Conservation (phyloP, 2,329 filamentous ascomycete genomes). For the Pseudogymnoascus sp. region DNA sequence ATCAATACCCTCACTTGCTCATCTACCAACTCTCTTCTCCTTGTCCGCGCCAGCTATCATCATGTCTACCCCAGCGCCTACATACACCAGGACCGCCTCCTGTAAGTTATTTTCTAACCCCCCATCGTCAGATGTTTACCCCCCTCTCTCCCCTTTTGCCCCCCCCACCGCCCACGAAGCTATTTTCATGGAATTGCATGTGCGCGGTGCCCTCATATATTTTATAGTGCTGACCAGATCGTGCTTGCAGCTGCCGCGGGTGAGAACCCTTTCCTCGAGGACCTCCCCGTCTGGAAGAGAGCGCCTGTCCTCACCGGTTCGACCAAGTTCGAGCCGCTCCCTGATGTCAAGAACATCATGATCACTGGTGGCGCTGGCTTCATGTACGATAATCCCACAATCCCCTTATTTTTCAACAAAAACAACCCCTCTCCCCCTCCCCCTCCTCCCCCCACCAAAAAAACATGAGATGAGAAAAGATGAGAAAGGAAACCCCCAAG, state of each 20-base stretch:
- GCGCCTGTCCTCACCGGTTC: conserved; percentile 62
- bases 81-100: neutral
- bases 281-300: conserved; percentile 60
- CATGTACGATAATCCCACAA: conserved; percentile 46
- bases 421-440: neutral
- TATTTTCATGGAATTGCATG: neutral
- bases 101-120: neutral
- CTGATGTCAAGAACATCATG: conserved; percentile 70
- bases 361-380: conserved; percentile 79
- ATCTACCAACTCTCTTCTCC: neutral
- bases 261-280: conserved; percentile 38
- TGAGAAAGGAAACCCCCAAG: neutral
- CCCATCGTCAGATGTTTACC: neutral
- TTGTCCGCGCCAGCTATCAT: neutral
- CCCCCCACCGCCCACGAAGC: neutral
- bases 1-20: neutral
- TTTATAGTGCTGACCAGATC: neutral
- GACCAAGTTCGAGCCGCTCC: conserved; percentile 60
- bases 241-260: neutral
- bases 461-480: neutral
- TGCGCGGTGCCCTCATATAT: neutral
- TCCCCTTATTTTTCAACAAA: neutral
- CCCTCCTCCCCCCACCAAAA: neutral
- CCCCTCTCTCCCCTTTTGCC: neutral
- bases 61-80: neutral